phyloP scores from a whole-genome alignment of 2,329 filamentous ascomycete genomes.

The Penicillium paneum region DNA sequence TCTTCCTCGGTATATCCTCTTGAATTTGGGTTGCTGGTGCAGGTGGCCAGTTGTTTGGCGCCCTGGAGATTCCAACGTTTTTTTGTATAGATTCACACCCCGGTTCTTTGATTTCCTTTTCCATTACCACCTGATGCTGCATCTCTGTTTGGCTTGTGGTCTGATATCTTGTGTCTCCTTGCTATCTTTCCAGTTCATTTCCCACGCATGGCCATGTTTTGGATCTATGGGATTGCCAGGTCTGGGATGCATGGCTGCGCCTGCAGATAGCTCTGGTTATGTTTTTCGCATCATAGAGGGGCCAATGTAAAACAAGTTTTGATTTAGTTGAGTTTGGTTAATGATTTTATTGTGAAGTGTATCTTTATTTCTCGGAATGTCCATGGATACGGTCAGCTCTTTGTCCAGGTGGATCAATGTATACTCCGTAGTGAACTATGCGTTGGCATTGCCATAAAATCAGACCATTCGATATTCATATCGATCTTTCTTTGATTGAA shows the following conservation, averaged over 20 bases:
- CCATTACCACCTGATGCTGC: conserved; percentile 26
- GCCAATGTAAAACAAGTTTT: conserved; percentile 39
- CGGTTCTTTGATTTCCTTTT: conserved; percentile 24
- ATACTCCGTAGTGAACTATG: no score
- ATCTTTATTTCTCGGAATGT: background rate
- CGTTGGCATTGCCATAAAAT: background rate
- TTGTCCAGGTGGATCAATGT: background rate
- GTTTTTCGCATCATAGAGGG: conserved; percentile 40
- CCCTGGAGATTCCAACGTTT: conserved; percentile 34
- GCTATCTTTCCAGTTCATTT: conserved; percentile 21
- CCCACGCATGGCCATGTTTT: conserved; percentile 25
- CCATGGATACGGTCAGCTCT: background rate
- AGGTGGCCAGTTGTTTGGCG: conserved; percentile 38
- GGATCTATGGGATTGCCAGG: conserved; percentile 21
- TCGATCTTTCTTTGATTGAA: background rate
- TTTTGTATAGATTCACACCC: conserved; percentile 40
- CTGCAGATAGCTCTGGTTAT: conserved; percentile 28
- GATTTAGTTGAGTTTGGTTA: background rate
- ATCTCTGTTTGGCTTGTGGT: conserved; percentile 19
- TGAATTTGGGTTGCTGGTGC: conserved; percentile 34
- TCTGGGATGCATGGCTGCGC: conserved; percentile 28
- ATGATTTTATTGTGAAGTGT: background rate
- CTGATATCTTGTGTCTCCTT: conserved; percentile 18
- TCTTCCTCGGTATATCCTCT: conserved; percentile 30
- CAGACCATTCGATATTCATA: background rate